phyloP scores from a whole-genome alignment of 371 early-diverging fungal species.

The Mucor circinelloides region DNA sequence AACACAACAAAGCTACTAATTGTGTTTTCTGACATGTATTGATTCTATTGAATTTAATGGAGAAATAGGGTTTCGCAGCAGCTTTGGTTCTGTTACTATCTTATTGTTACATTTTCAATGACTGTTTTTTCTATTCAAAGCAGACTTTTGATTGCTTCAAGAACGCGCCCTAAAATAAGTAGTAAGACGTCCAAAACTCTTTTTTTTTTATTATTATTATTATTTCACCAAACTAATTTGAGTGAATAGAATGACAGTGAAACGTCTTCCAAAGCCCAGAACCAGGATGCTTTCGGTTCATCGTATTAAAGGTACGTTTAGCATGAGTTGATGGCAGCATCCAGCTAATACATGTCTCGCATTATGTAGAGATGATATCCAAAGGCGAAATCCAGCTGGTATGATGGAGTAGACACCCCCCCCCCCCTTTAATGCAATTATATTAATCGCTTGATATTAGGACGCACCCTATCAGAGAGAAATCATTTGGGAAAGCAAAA shows the following conservation, averaged over 20 bases:
- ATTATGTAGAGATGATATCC: slow-evolving; percentile 6
- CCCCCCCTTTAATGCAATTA: not conserved
- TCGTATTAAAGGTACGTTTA: not conserved
- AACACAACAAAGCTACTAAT: slow-evolving; percentile 35
- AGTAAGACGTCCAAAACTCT: not conserved
- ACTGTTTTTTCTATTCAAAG: not conserved
- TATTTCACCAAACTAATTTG: not conserved
- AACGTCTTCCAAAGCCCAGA: not conserved
- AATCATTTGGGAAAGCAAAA: slow-evolving; percentile 29
- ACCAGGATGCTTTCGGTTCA: not conserved
- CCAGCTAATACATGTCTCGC: not conserved
- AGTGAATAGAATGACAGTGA: not conserved
- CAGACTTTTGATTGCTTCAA: not conserved
- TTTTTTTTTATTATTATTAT: too few relatives aligned
- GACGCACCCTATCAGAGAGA: slow-evolving; percentile 46
- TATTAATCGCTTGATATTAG: slow-evolving; percentile 7
- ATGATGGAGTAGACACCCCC: not conserved
- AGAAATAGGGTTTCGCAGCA: not conserved
- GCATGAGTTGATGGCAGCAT: not conserved
- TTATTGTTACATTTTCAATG: not conserved
- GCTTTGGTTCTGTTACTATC: too few relatives aligned
- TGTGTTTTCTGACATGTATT: slow-evolving; percentile 38
- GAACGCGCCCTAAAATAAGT: not conserved
- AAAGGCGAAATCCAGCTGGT: slow-evolving; percentile 10
- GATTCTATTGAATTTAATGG: not conserved